Percentiles rank a stretch among this genome's conserved stretches.
Conservation (phyloP, 2,329 filamentous ascomycete genomes). For the Thyridium curvatum region DNA sequence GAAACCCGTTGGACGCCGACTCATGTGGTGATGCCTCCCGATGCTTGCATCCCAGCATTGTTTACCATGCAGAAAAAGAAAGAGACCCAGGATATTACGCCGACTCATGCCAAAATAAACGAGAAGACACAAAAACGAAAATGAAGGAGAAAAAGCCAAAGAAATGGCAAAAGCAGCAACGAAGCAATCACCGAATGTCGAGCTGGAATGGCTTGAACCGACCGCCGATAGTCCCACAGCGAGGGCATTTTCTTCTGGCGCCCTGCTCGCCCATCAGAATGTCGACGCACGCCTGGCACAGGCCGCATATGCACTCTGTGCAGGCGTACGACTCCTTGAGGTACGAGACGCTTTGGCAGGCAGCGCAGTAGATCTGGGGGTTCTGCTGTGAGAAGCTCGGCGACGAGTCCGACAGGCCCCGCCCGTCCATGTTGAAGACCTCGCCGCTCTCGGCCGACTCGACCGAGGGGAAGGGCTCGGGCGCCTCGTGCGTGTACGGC, state of each 20-base stretch:
- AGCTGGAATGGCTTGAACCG: constrained; percentile 82
- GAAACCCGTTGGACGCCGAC: no score
- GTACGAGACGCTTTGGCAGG: constrained; percentile 70
- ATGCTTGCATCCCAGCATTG: no score
- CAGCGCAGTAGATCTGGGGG: constrained; percentile 88
- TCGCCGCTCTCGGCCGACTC: constrained; percentile 71
- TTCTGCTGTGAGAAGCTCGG: constrained; percentile 65
- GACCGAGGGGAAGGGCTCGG: constrained; percentile 83
- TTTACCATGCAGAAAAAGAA: no score
- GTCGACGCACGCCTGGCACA: constrained; percentile 84
- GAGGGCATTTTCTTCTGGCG: constrained; percentile 69
- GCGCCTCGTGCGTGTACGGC: constrained; percentile 56
- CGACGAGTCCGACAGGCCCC: constrained; percentile 64
- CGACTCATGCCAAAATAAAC: no score
- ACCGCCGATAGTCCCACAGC: constrained; percentile 72
- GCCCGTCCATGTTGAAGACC: constrained; percentile 63
- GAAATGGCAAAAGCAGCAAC: constrained; percentile 2
- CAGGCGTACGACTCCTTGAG: constrained; percentile 86
- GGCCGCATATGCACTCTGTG: constrained; percentile 90
- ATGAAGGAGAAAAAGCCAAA: background rate
- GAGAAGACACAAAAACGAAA: background rate
- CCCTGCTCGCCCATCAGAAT: constrained; percentile 71
- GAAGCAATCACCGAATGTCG: constrained; percentile 58
- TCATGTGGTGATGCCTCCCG: no score
- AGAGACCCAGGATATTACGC: no score